Evolutionary conservation across 345 rosid genomes (phyloP), one percentile per base, ranked within the genome.

Genomic region (Pistacia vera): DNA sequence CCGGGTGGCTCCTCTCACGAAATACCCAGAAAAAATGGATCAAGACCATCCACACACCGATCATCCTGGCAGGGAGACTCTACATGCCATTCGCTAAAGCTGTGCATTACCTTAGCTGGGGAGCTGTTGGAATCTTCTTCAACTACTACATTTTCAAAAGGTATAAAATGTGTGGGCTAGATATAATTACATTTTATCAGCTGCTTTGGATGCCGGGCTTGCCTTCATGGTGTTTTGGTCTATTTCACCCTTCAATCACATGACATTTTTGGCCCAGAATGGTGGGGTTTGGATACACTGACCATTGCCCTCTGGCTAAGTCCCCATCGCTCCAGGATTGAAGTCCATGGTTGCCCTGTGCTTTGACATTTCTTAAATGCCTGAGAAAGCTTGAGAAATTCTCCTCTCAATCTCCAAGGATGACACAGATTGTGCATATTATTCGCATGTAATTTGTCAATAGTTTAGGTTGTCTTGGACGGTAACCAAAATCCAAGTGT

Each of bases 151-250:
- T 91, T 54, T 92, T 87, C 80, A 90, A 76, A 13, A 86, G 48
- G 87, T 80, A 73, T 73, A 92, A 87, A 66, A 66, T 48, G 25
- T 91, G 98, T 92, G 97, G 96, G 90, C 91, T 5, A 81, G 85
- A 66, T 86, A 93, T 64, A 93, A 78, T 63, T 92, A 93, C 71
- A 86, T 90, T 59, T 79, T 89, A 49, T 92, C 97, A 1, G 96
- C 97, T 20, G 97, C 87, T 41, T 57, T 92, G 69, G 97, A 89
- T 85, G 96, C 96, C 9, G 97, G 98, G 7, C 71, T 93, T n/a
- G 93, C 95, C 0, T 84, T 89, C 70, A 85, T 92, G 93, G 94
- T 80, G 78, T 92, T 14, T 3, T 92, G 65, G 82, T 94, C 30
- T 94, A 74, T 78, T 85, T 92, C 16, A n/a, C 87, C 13, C 84